Evolutionary conservation across 2,329 filamentous ascomycete species (phyloP).

Genomic region (Cercospora brassicicola): DNA sequence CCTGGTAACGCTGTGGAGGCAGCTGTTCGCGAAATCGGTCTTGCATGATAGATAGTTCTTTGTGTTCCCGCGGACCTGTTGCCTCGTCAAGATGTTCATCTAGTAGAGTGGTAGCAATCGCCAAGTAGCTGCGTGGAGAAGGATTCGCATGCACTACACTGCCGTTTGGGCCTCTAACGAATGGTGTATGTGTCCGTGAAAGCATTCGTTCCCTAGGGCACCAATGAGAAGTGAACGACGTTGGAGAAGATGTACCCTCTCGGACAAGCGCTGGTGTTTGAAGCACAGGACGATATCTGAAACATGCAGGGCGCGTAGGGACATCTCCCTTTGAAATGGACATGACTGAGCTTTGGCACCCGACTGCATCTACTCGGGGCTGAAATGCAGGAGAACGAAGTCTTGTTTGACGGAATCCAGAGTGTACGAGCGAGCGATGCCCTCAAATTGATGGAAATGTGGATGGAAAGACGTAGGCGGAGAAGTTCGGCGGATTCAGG

Average conservation of each 20-base stretch:
- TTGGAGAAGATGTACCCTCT: background rate
- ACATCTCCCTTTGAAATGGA: background rate
- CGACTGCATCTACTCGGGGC: background rate
- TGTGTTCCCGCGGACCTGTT: background rate
- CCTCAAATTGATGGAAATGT: background rate
- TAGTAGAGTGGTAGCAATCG: background rate
- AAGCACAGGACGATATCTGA: background rate
- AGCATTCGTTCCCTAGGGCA: background rate
- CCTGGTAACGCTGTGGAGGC: background rate
- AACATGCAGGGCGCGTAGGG: slow-evolving; percentile 1
- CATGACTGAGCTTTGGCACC: background rate
- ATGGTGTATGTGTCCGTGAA: background rate
- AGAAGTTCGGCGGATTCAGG: background rate
- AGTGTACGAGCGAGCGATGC: background rate
- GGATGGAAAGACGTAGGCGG: background rate
- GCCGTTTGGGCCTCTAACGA: background rate
- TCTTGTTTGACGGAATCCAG: background rate
- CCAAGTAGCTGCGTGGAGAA: background rate
- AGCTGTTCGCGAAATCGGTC: background rate
- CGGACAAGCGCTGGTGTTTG: background rate
- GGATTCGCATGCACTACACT: background rate
- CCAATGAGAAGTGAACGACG: background rate
- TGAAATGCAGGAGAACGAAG: background rate
- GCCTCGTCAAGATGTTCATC: background rate
- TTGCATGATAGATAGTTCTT: background rate